Conservation (phyloP, 345 rosid species). For the Cardamine chenopodiifolia region DNA sequence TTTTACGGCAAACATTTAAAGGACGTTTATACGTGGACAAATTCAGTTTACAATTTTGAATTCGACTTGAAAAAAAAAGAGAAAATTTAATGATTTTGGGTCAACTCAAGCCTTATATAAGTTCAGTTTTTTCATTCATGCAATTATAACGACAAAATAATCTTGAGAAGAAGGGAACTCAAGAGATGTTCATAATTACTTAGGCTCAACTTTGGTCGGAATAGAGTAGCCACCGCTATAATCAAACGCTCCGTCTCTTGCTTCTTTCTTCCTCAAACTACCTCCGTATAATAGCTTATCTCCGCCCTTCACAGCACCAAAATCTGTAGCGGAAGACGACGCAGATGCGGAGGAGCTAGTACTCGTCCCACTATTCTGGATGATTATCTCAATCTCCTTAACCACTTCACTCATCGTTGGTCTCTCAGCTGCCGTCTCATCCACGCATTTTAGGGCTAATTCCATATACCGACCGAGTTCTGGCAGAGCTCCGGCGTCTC, state of each 20-base stretch:
- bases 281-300: constrained; percentile 57
- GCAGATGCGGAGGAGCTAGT: constrained; percentile 78
- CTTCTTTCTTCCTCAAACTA: constrained; percentile 44
- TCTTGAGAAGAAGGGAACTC: neutral
- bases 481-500: constrained; percentile 47
- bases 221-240: constrained; percentile 72
- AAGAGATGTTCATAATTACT: constrained; percentile 39
- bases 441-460: constrained; percentile 79
- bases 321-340: constrained; percentile 79
- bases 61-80: neutral
- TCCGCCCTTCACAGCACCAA: constrained; percentile 53
- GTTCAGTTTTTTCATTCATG: neutral
- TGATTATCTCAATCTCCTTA: constrained; percentile 69
- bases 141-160: neutral
- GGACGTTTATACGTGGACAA: neutral
- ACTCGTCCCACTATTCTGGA: constrained; percentile 68
- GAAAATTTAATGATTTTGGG: neutral
- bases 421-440: constrained; percentile 80
- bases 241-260: constrained; percentile 54
- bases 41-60: neutral
- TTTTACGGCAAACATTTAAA: neutral
- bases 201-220: constrained; percentile 67
- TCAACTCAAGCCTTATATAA: neutral
- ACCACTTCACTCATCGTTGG: constrained; percentile 90
- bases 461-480: constrained; percentile 72